A percentile compares a stretch with the other conserved stretches of the same genome.
These are phyloP conservation scores for Lenzites betulinus DNA, from an alignment of 768 basidiomycete genomes.

Conservation along the genomic window DNA sequence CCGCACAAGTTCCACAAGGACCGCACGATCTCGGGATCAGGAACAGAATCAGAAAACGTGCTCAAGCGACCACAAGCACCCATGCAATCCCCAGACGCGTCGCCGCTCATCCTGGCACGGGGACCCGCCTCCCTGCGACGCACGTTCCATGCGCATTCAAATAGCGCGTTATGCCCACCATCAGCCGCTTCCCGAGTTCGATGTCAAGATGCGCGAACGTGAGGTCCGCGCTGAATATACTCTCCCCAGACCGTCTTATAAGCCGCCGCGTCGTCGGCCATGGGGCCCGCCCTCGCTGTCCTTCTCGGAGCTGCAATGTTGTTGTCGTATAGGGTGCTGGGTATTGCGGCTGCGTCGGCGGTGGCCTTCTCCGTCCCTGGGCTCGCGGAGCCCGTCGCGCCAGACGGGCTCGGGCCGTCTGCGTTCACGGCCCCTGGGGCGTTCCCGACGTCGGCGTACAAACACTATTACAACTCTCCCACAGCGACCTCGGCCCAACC, in stretches of 20 bases:
- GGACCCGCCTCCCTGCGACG: constrained; percentile 2
- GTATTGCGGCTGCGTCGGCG: constrained; percentile 7
- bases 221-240: constrained; percentile 15
- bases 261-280: constrained; percentile 5
- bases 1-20: too few species aligned
- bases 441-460: constrained; percentile 67
- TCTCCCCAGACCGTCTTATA: background rate
- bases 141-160: constrained; percentile 18
- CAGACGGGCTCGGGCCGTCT: constrained; percentile 35
- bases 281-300: background rate
- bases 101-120: background rate
- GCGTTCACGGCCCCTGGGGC: constrained; percentile 60
- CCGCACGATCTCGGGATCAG: too few species aligned
- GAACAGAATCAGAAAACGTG: background rate
- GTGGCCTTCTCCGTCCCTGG: constrained; percentile 11
- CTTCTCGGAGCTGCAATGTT: constrained; percentile 7
- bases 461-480: constrained; percentile 70
- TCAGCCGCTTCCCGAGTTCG: background rate
- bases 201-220: constrained; percentile 4
- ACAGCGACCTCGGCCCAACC: constrained; percentile 72
- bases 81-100: background rate
- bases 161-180: background rate
- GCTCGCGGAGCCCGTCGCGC: constrained; percentile 3
- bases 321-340: constrained; percentile 12
- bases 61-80: background rate